Percentiles rank a stretch among this genome's conserved stretches.
Conservation (phyloP, 2,329 filamentous ascomycete species). For the Talaromyces islandicus region DNA sequence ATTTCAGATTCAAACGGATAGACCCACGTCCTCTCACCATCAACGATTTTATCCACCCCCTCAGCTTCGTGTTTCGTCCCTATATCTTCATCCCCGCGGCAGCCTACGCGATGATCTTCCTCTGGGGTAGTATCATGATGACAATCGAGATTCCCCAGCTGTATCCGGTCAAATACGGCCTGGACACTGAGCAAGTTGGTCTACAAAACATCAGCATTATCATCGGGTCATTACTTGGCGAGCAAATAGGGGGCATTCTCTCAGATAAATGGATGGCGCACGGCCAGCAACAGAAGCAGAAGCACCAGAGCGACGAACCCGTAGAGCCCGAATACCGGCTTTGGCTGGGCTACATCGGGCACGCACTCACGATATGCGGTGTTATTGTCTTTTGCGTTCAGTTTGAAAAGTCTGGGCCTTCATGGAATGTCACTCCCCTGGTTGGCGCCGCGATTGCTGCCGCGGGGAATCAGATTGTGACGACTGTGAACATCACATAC, state of each 20-base stretch:
- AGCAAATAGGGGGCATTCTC: conserved; percentile 51
- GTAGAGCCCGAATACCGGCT: conserved; percentile 48
- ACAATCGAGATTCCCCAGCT: conserved; percentile 56
- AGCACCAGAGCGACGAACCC: conserved; percentile 23
- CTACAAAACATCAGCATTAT: conserved; percentile 54
- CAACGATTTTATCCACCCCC: conserved; percentile 46
- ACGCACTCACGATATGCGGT: conserved; percentile 46
- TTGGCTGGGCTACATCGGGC: conserved; percentile 53
- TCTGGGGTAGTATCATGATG: conserved; percentile 47
- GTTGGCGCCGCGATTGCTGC: conserved; percentile 48
- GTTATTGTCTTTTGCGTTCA: conserved; percentile 50
- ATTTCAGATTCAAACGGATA: conserved; percentile 38
- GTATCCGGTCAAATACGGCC: conserved; percentile 49
- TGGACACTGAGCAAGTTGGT: conserved; percentile 53
- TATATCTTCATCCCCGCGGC: conserved; percentile 46
- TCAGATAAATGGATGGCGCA: conserved; percentile 49
- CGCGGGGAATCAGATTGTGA: conserved; percentile 56
- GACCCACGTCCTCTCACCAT: conserved; percentile 40
- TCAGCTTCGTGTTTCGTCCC: conserved; percentile 37
- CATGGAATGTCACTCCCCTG: conserved; percentile 53
- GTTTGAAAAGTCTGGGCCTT: conserved; percentile 29
- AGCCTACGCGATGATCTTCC: conserved; percentile 52
- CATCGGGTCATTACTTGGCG: conserved; percentile 52
- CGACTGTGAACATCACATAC: conserved; percentile 56
- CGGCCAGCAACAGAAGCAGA: conserved; percentile 8